Evolutionary conservation across 1,139 yeast species (phyloP), one percentile per base, ranked within the genome.

Genomic region (Kodamaea sp.): DNA sequence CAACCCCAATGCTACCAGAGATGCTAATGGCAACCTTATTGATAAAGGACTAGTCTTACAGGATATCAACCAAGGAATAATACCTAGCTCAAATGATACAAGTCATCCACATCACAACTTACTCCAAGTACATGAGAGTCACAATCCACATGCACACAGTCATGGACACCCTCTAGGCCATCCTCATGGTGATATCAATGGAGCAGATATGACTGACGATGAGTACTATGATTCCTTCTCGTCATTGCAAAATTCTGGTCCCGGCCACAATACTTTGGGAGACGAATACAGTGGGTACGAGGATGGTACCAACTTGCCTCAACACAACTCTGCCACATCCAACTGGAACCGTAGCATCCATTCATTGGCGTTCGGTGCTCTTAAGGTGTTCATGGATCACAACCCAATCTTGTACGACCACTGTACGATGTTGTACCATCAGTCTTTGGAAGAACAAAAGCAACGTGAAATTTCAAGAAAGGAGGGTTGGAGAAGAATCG

Each of bases 291-390:
- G 38, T 18, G 42, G 37, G 15, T 46, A 44, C 26, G 52, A 48
- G 13, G 52, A 48, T 15, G 48, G 48, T 19, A 41, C 37, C 31
- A 43, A 43, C 22, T 39, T 45, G 46, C 50, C 45, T 20, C 51
- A 43, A 26, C 75, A 70, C 45, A 70, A 70, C 44, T 68, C 73
- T 25, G 76, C 76, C 24, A 70, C 76, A 9, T 66, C 73, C 24
- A 70, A 63, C 42, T 92, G 98, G 98, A 92, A 92, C 59, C 77
- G 95, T 50, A 88, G 95, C 31, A 90, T 92, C 31, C 95, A 92
- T 50, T 80, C 88, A 38, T 78, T 92, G 70, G 92, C 96, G 3
- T 89, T 80, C 62, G 87, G 87, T 37, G 96, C 97, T 0, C 72
- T 92, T 50, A 89, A 90, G 58, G 85, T 88, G 40, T 90, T 94